phyloP scores from a whole-genome alignment of 371 early-diverging fungal species.

The Mucor mucedo region DNA sequence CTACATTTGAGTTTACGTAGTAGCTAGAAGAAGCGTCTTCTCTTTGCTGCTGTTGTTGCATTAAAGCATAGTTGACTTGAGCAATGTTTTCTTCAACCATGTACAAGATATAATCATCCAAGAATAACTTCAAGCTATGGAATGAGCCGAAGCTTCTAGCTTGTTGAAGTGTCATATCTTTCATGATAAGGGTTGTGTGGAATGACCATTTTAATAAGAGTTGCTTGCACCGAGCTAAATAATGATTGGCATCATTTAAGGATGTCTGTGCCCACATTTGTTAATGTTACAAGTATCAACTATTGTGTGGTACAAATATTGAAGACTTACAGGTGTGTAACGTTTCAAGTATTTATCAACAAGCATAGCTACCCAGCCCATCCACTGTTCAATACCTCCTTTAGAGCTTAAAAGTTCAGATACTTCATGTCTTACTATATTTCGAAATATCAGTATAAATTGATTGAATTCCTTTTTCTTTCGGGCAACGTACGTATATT shows the following conservation, averaged over 20 bases:
- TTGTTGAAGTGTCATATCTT: conserved; percentile 48
- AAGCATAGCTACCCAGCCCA: conserved; percentile 47
- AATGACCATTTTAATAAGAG: conserved; percentile 61
- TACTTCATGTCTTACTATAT: conserved; percentile 46
- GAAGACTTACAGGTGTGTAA: conserved; percentile 24
- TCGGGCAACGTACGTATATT: conserved; percentile 35
- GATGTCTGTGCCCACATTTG: conserved; percentile 4
- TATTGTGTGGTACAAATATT: neutral
- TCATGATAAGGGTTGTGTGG: conserved; percentile 47
- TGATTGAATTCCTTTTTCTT: neutral
- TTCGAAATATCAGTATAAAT: neutral
- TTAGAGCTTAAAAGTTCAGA: conserved; percentile 35
- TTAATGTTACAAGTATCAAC: neutral
- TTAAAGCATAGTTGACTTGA: conserved; percentile 31
- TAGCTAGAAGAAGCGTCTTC: neutral
- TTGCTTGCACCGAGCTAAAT: conserved; percentile 52
- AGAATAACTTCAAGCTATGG: conserved; percentile 48
- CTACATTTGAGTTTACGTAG: neutral
- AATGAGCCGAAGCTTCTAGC: conserved; percentile 50
- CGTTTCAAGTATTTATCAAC: conserved; percentile 40
- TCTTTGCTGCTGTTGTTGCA: conserved; percentile 12
- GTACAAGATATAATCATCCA: conserved; percentile 61
- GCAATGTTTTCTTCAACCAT: conserved; percentile 58
- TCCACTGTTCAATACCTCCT: conserved; percentile 50
- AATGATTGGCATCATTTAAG: conserved; percentile 34